A percentile compares a stretch with the other conserved stretches of the same genome.
These are phyloP conservation scores for Metarhizium brunneum DNA, from an alignment of 2,329 filamentous ascomycete species.

Conservation along the genomic window DNA sequence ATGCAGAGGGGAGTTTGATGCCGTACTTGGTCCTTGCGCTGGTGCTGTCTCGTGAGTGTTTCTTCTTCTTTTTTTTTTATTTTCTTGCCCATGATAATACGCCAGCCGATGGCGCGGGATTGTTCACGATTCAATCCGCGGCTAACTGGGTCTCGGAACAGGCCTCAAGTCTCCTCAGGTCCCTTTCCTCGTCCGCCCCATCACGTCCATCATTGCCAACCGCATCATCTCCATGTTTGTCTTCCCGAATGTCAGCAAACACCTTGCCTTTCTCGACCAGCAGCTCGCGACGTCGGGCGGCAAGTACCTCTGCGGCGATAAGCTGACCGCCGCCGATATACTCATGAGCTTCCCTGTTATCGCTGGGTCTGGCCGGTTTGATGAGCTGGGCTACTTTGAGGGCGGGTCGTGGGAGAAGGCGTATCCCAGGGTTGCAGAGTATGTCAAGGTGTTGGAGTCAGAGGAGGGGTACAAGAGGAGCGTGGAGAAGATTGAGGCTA, in stretches of 20 bases:
- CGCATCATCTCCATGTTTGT: constrained; percentile 31
- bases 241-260: constrained; percentile 36
- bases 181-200: constrained; percentile 44
- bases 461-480: constrained; percentile 40
- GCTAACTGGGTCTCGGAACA: constrained; percentile 10
- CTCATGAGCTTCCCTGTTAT: constrained; percentile 45
- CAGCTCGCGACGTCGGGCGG: constrained; percentile 36
- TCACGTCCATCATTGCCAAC: constrained; percentile 36
- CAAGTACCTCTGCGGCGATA: constrained; percentile 38
- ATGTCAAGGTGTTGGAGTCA: constrained; percentile 33
- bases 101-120: neutral
- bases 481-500: constrained; percentile 37
- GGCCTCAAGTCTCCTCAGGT: constrained; percentile 35
- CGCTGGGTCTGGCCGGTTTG: constrained; percentile 28
- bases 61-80: neutral
- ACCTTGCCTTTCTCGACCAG: constrained; percentile 40
- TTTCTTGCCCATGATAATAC: neutral
- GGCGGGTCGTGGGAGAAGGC: constrained; percentile 26
- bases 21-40: constrained; percentile 55
- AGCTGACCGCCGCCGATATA: constrained; percentile 43
- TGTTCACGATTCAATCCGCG: too few relatives aligned
- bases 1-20: constrained; percentile 78
- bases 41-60: constrained; percentile 42
- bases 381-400: constrained; percentile 32
- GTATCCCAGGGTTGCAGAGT: constrained; percentile 37